Conservation (phyloP, 805 yeast species). For the Lachancea kluyveri region DNA sequence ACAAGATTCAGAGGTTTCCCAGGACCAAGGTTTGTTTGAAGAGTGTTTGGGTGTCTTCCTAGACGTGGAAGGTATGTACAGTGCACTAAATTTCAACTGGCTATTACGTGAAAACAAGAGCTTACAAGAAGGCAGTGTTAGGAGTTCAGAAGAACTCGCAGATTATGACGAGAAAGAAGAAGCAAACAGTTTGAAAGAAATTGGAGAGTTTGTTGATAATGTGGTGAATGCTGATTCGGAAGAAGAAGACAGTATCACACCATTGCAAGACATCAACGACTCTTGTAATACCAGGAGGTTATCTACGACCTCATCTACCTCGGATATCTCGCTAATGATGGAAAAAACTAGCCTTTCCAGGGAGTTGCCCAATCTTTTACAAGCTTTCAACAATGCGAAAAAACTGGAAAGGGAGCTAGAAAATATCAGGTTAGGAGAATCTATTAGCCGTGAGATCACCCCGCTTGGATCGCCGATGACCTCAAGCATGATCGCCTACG, state of each 20-base stretch:
- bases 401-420: slow-evolving; percentile 47
- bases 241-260: slow-evolving; percentile 3
- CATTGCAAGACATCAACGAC: not conserved
- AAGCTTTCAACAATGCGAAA: slow-evolving; percentile 60
- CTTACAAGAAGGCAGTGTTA: slow-evolving; percentile 5
- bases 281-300: slow-evolving; percentile 11
- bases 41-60: slow-evolving; percentile 62
- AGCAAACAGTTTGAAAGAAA: slow-evolving; percentile 10
- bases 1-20: slow-evolving; percentile 44
- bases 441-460: slow-evolving; percentile 4
- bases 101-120: slow-evolving; percentile 26
- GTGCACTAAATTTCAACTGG: slow-evolving; percentile 40
- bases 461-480: slow-evolving; percentile 5
- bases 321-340: slow-evolving; percentile 34
- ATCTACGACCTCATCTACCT: slow-evolving; percentile 23
- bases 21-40: slow-evolving; percentile 52
- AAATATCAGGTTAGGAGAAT: slow-evolving; percentile 11
- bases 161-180: slow-evolving; percentile 4
- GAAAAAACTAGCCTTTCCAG: slow-evolving; percentile 52
- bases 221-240: slow-evolving; percentile 3
- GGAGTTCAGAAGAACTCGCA: too few relatives aligned
- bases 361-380: slow-evolving; percentile 59
- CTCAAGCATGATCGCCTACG: not conserved
- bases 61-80: slow-evolving; percentile 72
- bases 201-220: slow-evolving; percentile 6